Evolutionary conservation across 176 grass and related monocot genomes (phyloP).

Genomic region (Dendrocalamus sinicus): DNA sequence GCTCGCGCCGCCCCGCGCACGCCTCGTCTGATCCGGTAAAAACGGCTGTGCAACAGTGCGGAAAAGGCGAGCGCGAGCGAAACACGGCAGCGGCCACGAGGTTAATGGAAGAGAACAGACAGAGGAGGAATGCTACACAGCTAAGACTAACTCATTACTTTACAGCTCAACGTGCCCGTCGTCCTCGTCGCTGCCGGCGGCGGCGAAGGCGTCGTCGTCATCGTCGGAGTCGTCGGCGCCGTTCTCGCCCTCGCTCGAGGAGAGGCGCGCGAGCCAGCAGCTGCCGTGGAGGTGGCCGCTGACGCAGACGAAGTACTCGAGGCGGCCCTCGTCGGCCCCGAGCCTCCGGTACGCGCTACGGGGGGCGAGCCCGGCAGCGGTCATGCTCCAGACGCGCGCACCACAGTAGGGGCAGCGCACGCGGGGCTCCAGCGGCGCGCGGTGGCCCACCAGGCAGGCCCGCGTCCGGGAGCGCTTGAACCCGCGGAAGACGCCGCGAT

Average conservation of each 20-base stretch:
- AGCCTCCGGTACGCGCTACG: conserved; percentile 60
- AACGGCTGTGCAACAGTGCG: background rate
- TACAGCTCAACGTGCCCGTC: conserved; percentile 25
- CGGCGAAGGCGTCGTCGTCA: background rate
- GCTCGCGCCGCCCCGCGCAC: background rate
- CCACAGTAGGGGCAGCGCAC: conserved; percentile 81
- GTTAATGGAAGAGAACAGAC: background rate
- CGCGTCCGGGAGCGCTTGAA: conserved; percentile 77
- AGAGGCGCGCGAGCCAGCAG: conserved; percentile 77
- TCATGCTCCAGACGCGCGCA: conserved; percentile 84
- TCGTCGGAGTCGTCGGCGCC: background rate
- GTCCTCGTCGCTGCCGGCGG: conserved; percentile 7
- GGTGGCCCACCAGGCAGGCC: conserved; percentile 56
- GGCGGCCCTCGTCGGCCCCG: conserved; percentile 48
- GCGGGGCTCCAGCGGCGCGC: conserved; percentile 54
- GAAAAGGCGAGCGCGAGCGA: no score
- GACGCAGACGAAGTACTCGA: conserved; percentile 94
- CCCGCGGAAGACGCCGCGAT: conserved; percentile 73
- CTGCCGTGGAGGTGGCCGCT: conserved; percentile 80
- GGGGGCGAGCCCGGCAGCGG: conserved; percentile 62
- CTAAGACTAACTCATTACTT: background rate
- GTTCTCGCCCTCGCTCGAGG: conserved; percentile 33
- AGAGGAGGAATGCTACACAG: background rate
- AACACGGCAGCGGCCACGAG: background rate
- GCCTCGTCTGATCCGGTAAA: background rate